Evolutionary conservation across 2,329 filamentous ascomycete species (phyloP).

Genomic region (Stagonosporopsis tanaceti): DNA sequence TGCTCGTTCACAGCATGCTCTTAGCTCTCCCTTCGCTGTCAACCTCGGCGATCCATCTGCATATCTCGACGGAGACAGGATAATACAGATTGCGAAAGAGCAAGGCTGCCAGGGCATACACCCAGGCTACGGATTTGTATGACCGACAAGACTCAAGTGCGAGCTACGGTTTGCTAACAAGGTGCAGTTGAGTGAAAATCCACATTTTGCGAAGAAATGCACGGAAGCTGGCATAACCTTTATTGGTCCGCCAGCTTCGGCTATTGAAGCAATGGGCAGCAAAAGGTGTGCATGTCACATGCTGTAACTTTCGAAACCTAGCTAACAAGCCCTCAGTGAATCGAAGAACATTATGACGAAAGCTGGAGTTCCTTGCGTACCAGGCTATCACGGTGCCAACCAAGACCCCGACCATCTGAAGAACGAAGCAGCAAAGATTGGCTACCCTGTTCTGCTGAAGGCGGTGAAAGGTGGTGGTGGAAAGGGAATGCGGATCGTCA

Average conservation of each 20-base stretch:
- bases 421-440: conserved; percentile 75
- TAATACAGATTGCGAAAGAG: conserved; percentile 85
- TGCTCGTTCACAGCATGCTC: conserved; percentile 83
- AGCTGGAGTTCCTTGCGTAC: conserved; percentile 95
- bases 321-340: conserved; percentile 54
- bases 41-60: conserved; percentile 83
- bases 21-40: conserved; percentile 82
- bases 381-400: conserved; percentile 89
- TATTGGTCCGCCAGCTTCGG: conserved; percentile 84
- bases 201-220: conserved; percentile 86
- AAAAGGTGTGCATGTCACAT: conserved; percentile 68
- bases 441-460: conserved; percentile 71
- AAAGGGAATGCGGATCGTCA: conserved; percentile 75
- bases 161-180: conserved; percentile 21
- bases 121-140: conserved; percentile 88
- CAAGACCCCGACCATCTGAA: conserved; percentile 73
- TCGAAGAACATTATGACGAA: conserved; percentile 97
- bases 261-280: conserved; percentile 85
- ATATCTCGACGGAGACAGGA: conserved; percentile 92
- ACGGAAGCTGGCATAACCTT: conserved; percentile 91
- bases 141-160: not conserved
- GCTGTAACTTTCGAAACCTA: not conserved
- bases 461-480: conserved; percentile 71
- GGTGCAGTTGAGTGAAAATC: conserved; percentile 79
- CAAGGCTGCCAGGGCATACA: conserved; percentile 91